phyloP scores from a whole-genome alignment of 2,329 filamentous ascomycete species.

The Botrytis cinerea region DNA sequence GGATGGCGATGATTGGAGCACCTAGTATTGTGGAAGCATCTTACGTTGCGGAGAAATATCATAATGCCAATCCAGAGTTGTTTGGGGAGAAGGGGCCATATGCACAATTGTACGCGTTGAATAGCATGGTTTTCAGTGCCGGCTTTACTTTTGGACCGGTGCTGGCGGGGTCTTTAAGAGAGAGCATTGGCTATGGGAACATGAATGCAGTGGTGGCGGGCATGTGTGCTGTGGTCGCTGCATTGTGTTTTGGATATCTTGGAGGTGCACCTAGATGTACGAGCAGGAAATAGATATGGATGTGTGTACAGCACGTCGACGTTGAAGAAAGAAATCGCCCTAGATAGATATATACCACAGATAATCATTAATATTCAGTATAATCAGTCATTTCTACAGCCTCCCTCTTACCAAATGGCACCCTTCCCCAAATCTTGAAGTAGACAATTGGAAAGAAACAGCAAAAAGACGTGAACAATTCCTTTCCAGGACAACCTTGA shows the following conservation, averaged over 20 bases:
- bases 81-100: slow-evolving; percentile 61
- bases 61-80: slow-evolving; percentile 54
- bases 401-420: neutral
- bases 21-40: slow-evolving; percentile 59
- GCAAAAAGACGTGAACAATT: neutral
- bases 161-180: slow-evolving; percentile 53
- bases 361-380: neutral
- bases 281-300: neutral
- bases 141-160: slow-evolving; percentile 63
- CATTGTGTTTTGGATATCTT: slow-evolving; percentile 33
- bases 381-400: neutral
- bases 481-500: neutral
- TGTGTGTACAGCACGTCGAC: neutral
- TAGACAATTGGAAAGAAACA: neutral
- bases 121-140: slow-evolving; percentile 61
- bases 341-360: neutral
- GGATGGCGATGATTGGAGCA: slow-evolving; percentile 55
- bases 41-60: slow-evolving; percentile 55
- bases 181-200: slow-evolving; percentile 56
- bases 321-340: neutral
- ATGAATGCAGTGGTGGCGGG: slow-evolving; percentile 46
- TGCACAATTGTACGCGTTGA: slow-evolving; percentile 66
- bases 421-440: neutral
- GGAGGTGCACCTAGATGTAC: slow-evolving; percentile 22
- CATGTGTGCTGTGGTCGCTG: slow-evolving; percentile 30